Evolutionary conservation across 78 protist genomes (phyloP), one percentile per base, ranked within the genome.

Genomic region (Dictyostelium capitatum): DNA sequence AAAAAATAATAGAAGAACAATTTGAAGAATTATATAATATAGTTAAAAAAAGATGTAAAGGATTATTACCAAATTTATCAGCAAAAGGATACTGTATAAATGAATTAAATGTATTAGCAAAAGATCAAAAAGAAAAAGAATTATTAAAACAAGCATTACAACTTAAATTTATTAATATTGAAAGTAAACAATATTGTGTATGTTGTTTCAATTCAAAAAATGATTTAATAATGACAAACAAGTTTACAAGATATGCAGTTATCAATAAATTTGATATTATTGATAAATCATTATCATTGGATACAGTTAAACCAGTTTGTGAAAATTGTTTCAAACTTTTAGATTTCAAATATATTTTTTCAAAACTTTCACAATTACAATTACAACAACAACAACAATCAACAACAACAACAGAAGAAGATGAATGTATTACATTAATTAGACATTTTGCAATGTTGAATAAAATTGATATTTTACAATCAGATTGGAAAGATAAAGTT

Each of bases 361-460:
- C 30, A 62, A 62, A 62, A 62, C 11, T 62, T 25, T 62, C 72
- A 10, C 72, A 62, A 62, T 62, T 62, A 62, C 41, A 62, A 62
- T 10, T 6, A 11, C 72, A 62, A 28, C 43, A 62, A 25, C 15
- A 28, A 9, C 43, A 8, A 62, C 6, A 62, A 51, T 8, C 10
- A 51, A 8, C 10, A 8, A 8, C 10, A 14, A 51, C n/a, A 51
- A 1, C 10, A 4, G 23, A 62, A 0, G 72, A 62, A 28, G 72
- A 62, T 25, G 72, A 62, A 62, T 62, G 72, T 25, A 28, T 62
- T 25, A 10, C 72, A 25, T 62, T 62, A 62, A 62, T 62, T 62
- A 62, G 72, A 62, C 72, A 62, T 28, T 62, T 62, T 62, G 72
- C 72, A n/a, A n/a, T 62, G 30, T 62, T 62, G 25, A 62, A 62